Base-by-base conservation (phyloP, 106 monocot genomes). In the Dioscorea alata region DNA sequence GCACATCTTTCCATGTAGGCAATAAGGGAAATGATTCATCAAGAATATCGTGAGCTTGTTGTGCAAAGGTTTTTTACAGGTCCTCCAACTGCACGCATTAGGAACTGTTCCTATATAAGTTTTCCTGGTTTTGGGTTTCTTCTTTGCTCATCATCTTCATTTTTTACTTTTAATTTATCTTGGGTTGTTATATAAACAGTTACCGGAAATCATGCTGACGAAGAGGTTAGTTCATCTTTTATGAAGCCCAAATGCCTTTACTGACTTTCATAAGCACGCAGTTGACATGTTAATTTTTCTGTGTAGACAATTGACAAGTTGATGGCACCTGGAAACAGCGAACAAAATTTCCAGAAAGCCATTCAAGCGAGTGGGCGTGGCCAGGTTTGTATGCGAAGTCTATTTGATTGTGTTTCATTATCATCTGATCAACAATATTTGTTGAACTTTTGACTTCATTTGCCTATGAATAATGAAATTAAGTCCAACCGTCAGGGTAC, bases 21-120 rank as follows among this genome's bases (percentile, higher is more conserved):
- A 33, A 54, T 97, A 48, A 92, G 96, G 65, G 89, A 92, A 75
- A 76, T 77, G 22, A 92, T 96, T 67, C 86, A 89, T 64, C 79
- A 73, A 65, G 96, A 96, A 71, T 84, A 96, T 71, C 78, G 89
- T 15, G 96, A 92, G 51, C 86, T 89, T 73, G 88, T 96, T 51
- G 91, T 89, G 74, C 88, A 91, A 80, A 96, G 96, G 77, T 82
- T 96, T 61, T 88, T 84, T 80, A 97, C 97, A 81, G 94, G 94
- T 91, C 66, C 49, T 42, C 42, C 42, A 6, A 42, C 10, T 42
- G 10, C 42, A 8, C 42, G 0, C 2, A 10, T 42, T 42, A 42
- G 42, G 42, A 42, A 42, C 42, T 42, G 42, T 42, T 42, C 42
- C 42, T 6, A 28, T 3, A 28, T 28, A 28, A 3, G 3, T 28